Conservation (phyloP, 139 green algal species). For the Chlorella sorokiniana region DNA sequence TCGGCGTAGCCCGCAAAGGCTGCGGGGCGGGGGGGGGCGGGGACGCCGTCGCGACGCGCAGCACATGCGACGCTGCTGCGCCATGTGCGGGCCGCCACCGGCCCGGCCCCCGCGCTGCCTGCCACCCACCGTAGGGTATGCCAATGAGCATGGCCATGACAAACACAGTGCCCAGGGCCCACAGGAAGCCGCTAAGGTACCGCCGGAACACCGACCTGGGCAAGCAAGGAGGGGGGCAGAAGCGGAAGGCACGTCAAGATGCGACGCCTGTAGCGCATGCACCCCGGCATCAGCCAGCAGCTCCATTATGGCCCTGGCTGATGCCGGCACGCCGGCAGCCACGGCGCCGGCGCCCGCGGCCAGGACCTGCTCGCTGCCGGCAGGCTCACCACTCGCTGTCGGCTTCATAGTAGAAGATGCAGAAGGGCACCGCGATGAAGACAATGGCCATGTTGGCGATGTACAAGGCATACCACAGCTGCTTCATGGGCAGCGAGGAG, state of each 20-base stretch:
- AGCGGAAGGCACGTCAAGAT: not conserved
- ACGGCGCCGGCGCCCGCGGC: too few relatives aligned
- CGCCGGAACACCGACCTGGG: slow-evolving; percentile 67
- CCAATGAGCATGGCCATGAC: slow-evolving; percentile 70
- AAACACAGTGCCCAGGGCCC: slow-evolving; percentile 51
- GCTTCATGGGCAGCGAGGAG: slow-evolving; percentile 87
- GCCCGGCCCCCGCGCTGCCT: too few relatives aligned
- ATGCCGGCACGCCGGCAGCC: too few relatives aligned
- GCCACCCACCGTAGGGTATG: slow-evolving; percentile 71
- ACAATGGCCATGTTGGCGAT: slow-evolving; percentile 83
- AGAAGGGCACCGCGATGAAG: slow-evolving; percentile 90
- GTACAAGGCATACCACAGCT: slow-evolving; percentile 89
- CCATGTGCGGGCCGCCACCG: too few relatives aligned
- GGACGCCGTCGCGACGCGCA: not conserved
- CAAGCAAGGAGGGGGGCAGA: not conserved
- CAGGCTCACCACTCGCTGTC: slow-evolving; percentile 83
- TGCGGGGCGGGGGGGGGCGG: slow-evolving; percentile 32
- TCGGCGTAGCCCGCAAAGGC: slow-evolving; percentile 84
- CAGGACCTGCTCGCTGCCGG: not conserved
- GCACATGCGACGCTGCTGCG: not conserved
- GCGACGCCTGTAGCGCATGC: too few relatives aligned
- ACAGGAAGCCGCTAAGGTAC: slow-evolving; percentile 64
- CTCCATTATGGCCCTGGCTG: too few relatives aligned
- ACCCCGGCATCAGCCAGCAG: too few relatives aligned
- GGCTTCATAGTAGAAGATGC: slow-evolving; percentile 97